Percentiles rank a stretch among this genome's conserved stretches.
Conservation (phyloP, 805 yeast genomes). For the Lachancea kluyveri region DNA sequence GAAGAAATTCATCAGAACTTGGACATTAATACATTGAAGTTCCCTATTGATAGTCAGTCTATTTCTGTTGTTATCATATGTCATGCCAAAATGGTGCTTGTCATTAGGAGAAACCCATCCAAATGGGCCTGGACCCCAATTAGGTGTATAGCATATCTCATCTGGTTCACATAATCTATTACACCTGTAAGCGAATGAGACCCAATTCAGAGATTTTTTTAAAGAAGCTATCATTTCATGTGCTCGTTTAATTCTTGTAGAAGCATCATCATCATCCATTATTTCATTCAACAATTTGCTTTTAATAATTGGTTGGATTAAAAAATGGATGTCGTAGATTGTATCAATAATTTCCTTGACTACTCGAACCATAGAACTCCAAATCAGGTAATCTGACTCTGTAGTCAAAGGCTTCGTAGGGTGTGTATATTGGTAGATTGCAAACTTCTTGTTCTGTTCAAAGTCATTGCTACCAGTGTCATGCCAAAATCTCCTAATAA, state of each 20-base stretch:
- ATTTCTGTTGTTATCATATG: constrained; percentile 13
- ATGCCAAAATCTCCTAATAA: constrained; percentile 39
- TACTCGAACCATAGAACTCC: constrained; percentile 41
- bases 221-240: constrained; percentile 14
- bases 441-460: constrained; percentile 22
- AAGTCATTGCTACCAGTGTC: constrained; percentile 11
- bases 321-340: constrained; percentile 33
- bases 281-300: constrained; percentile 1
- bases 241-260: constrained; percentile 11
- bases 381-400: constrained; percentile 41
- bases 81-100: constrained; percentile 12
- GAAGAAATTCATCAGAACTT: constrained; percentile 6
- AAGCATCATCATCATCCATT: constrained; percentile 13
- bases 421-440: constrained; percentile 42
- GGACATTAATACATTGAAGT: constrained; percentile 17
- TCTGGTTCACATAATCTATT: constrained; percentile 36
- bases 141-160: constrained; percentile 51
- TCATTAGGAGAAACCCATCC: constrained; percentile 32
- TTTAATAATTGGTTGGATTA: constrained; percentile 23
- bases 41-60: constrained; percentile 17
- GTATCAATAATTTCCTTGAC: constrained; percentile 33
- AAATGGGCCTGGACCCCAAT: constrained; percentile 55
- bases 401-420: constrained; percentile 36
- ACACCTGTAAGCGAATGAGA: constrained; percentile 37
- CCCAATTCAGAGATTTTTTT: constrained; percentile 35